Evolutionary conservation across 257 asterid genomes (phyloP), one percentile per base, ranked within the genome.

Genomic region (Nicotiana attenuata): DNA sequence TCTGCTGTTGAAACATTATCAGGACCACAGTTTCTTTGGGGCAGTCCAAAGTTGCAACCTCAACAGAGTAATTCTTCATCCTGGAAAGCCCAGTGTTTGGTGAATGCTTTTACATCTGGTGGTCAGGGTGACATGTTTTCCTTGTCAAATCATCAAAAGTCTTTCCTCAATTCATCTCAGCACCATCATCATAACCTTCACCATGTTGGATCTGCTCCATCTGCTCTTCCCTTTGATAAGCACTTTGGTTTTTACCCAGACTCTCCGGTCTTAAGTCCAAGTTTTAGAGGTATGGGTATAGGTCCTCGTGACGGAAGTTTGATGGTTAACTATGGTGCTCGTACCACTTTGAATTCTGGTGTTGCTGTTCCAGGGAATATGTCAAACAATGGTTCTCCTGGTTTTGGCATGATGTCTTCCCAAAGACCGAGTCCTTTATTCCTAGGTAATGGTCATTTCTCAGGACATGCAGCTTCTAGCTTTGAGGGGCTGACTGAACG

Each of bases 121-220:
- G 85, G 77, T 16, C 87, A 63, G 61, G 85, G 57, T 57, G 85
- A 81, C 33, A 87, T 86, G 61, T 83, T 86, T 82, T 80, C 91
- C 38, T 85, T 77, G 81, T 57, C 92, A n/a, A 84, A 65, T 76
- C 87, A 68, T 63, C 87, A 77, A 31, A 86, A 88, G 13, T 71
- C 87, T 31, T 69, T 85, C 78, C 73, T 82, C 52, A 63, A 71
- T 83, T 84, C 92, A 76, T 61, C 88, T 85, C 86, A 84, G 35
- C 87, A 80, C 68, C 86, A 77, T 3, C 82, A 38, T 9, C 75
- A 79, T 31, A 78, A 50, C 65, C 85, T 78, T 80, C 81, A 83
- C 85, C 90, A 83, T 64, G 85, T 81, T 66, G 97, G 93, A 64
- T 91, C 97, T 59, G 95, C 97, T 86, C 97, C 97, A 59, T 84